A percentile compares a stretch with the other conserved stretches of the same genome.
These are phyloP conservation scores for Seiridium unicorne DNA, from an alignment of 2,329 filamentous ascomycete species.

Conservation along the genomic window DNA sequence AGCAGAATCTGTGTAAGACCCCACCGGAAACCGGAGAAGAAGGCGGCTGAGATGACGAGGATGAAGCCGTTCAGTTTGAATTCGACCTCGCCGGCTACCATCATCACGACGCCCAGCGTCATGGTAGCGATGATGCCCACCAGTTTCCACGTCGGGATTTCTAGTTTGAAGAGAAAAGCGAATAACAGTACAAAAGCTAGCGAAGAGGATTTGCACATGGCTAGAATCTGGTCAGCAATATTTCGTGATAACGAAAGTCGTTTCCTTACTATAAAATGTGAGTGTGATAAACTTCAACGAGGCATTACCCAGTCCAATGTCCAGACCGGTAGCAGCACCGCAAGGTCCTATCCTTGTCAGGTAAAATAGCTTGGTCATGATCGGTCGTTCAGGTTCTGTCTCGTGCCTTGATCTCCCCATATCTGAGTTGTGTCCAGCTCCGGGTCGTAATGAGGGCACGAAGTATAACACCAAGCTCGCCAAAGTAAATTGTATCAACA, in stretches of 20 bases:
- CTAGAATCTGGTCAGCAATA: constrained; percentile 31
- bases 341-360: constrained; percentile 88
- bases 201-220: constrained; percentile 98
- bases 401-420: constrained; percentile 50
- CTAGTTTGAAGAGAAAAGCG: constrained; percentile 89
- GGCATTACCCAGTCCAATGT: constrained; percentile 95
- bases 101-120: constrained; percentile 93
- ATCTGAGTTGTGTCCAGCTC: constrained; percentile 45
- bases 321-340: constrained; percentile 86
- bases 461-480: constrained; percentile 76
- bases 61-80: constrained; percentile 86
- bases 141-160: constrained; percentile 81
- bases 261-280: constrained; percentile 81
- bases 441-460: constrained; percentile 78
- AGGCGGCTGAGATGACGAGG: constrained; percentile 88
- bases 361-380: constrained; percentile 90
- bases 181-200: constrained; percentile 94
- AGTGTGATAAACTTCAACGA: constrained; percentile 94
- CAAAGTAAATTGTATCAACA: constrained; percentile 89
- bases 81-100: constrained; percentile 93
- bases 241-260: background rate
- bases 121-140: constrained; percentile 86
- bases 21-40: constrained; percentile 97
- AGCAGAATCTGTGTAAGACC: constrained; percentile 96
- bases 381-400: constrained; percentile 51